A percentile compares a stretch with the other conserved stretches of the same genome.
phyloP scores from a whole-genome alignment of 352 stramenopile genomes.

The Saprolegnia diclina region DNA sequence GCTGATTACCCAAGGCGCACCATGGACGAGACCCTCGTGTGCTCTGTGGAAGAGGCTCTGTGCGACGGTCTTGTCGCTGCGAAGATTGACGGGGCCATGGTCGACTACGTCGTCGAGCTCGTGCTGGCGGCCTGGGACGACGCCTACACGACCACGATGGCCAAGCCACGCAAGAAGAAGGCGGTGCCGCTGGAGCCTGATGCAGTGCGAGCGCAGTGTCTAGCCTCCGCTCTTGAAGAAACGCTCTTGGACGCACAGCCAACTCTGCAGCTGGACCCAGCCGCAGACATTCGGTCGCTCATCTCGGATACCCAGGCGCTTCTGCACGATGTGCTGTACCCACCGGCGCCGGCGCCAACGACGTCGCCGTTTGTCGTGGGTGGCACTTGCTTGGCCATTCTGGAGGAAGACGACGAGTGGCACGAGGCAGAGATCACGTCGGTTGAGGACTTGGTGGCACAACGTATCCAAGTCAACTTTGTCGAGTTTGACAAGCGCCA shows the following conservation, averaged over 20 bases:
- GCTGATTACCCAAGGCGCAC: not conserved
- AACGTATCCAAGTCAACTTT: constrained; percentile 61
- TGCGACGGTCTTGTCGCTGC: not conserved
- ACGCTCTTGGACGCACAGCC: constrained; percentile 15
- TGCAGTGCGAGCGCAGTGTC: not conserved
- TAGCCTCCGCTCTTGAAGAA: constrained; percentile 7
- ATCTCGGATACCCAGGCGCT: not conserved
- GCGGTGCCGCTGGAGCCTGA: not conserved
- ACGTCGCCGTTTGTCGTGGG: not conserved
- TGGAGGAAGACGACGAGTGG: constrained; percentile 68
- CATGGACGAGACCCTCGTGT: not conserved
- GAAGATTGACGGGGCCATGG: constrained; percentile 33
- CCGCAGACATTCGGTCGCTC: not conserved
- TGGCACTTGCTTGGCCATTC: constrained; percentile 47
- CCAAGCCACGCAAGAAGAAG: constrained; percentile 10
- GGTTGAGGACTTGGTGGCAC: constrained; percentile 35
- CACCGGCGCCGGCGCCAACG: not conserved
- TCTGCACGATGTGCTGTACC: constrained; percentile 5
- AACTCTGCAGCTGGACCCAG: not conserved
- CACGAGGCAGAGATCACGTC: constrained; percentile 51
- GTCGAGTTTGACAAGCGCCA: constrained; percentile 77
- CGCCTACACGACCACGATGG: not conserved
- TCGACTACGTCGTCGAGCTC: constrained; percentile 53
- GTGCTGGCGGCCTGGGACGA: not conserved
- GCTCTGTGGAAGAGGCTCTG: not conserved